Percentiles rank a stretch among this genome's conserved stretches.
Evolutionary conservation across 352 stramenopile genomes (phyloP).

Genomic region (Globisporangium mamillatum): DNA sequence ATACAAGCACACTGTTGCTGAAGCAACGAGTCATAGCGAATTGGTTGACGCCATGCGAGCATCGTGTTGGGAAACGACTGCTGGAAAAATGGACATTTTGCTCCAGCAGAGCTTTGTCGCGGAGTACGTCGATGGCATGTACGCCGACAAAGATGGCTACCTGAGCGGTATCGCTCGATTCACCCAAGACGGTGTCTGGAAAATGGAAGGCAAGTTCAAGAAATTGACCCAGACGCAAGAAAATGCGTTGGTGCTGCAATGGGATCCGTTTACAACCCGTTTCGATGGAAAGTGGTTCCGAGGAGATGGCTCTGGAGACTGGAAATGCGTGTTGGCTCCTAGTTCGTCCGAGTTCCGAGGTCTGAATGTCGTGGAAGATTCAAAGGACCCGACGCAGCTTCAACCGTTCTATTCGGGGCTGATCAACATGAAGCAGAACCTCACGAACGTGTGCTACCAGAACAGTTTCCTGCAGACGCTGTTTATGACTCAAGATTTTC

Average conservation of each 20-base stretch:
- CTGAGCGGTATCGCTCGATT: slow-evolving; percentile 54
- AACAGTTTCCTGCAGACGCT: slow-evolving; percentile 88
- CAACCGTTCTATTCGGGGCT: slow-evolving; percentile 82
- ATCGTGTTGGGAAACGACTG: slow-evolving; percentile 70
- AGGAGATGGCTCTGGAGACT: slow-evolving; percentile 76
- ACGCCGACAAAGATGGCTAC: slow-evolving; percentile 67
- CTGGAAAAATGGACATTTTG: slow-evolving; percentile 46
- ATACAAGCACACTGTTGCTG: slow-evolving; percentile 46
- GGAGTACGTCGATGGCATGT: slow-evolving; percentile 71
- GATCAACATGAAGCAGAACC: slow-evolving; percentile 88
- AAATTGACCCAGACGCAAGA: slow-evolving; percentile 63
- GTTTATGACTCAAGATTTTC: slow-evolving; percentile 86
- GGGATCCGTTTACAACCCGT: slow-evolving; percentile 45
- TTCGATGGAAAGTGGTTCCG: slow-evolving; percentile 87
- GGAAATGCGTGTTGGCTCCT: slow-evolving; percentile 63
- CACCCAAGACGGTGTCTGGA: slow-evolving; percentile 54
- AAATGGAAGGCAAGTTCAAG: slow-evolving; percentile 68
- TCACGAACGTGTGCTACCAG: slow-evolving; percentile 90
- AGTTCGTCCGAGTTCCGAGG: slow-evolving; percentile 64
- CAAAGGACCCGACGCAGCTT: slow-evolving; percentile 33
- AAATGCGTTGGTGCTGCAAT: slow-evolving; percentile 69
- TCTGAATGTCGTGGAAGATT: slow-evolving; percentile 34
- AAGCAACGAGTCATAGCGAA: slow-evolving; percentile 31
- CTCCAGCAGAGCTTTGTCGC: slow-evolving; percentile 46
- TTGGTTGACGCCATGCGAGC: slow-evolving; percentile 29